These are phyloP conservation scores for Rhododendron kiyosumense DNA, from an alignment of 148 eudicot species.

Conservation along the genomic window DNA sequence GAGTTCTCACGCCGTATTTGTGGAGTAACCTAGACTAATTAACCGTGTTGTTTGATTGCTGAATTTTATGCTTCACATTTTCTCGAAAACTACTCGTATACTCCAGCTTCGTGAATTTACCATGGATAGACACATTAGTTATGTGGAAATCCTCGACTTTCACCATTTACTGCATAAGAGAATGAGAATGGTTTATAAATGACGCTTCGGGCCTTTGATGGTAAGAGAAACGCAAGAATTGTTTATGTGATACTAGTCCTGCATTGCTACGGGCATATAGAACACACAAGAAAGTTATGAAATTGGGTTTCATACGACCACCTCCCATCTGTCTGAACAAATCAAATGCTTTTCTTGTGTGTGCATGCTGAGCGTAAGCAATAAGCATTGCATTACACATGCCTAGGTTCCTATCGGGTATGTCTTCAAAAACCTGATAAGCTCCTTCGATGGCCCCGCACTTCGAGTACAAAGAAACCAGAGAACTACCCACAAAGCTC, in stretches of 20 bases:
- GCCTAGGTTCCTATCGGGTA: conserved; percentile 48
- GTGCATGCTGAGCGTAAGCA: conserved; percentile 82
- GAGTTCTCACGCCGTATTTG: no score
- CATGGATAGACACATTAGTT: no score
- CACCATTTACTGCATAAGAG: no score
- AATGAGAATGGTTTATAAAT: no score
- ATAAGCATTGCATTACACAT: conserved; percentile 87
- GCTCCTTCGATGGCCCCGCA: conserved; percentile 66
- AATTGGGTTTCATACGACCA: conserved; percentile 54
- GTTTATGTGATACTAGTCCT: conserved; percentile 67
- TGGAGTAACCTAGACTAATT: no score
- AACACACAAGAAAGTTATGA: conserved; percentile 70
- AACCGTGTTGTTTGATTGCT: no score
- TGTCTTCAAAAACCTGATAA: conserved; percentile 55
- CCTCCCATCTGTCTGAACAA: conserved; percentile 48
- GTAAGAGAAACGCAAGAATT: no score
- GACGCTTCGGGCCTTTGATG: no score
- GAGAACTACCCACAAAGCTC: conserved; percentile 73
- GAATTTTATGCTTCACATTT: no score
- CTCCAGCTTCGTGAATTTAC: no score
- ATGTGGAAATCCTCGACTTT: no score
- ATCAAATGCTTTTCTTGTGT: conserved; percentile 41
- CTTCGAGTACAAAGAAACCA: conserved; percentile 80
- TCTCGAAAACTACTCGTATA: no score
- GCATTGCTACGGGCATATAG: conserved; percentile 85